Evolutionary conservation across 305 asterid species (phyloP), one percentile per base, ranked within the genome.

Genomic region (Vinca major): DNA sequence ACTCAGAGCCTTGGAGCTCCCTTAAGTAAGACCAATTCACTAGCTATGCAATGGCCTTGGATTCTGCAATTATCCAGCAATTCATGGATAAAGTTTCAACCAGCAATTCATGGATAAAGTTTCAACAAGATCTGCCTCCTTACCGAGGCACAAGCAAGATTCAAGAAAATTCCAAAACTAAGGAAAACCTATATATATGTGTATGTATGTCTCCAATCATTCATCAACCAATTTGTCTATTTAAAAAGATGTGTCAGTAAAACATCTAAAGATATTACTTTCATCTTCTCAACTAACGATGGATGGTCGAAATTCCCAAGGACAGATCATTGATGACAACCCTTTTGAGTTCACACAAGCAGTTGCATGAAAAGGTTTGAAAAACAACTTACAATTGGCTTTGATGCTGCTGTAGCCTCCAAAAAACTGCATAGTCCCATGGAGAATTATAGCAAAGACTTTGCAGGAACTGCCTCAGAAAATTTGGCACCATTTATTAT

Each of bases 361-460:
- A 68, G 12, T 9, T 5, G 43, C 20, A 19, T 39, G 40, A 21
- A 44, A 51, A 6, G 40, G 36, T 16, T 56, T 26, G 19, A 26
- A 37, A 41, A 17, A 40, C 14, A 66, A 78, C 97, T 86, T 86
- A 92, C 98, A 70, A 73, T 72, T 82, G 84, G 57, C 63, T 68
- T 41, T 68, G 77, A 69, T 81, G 86, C 75, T 79, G 76, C 82
- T 85, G 85, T 73, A 82, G 82, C 85, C 83, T 92, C 98, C 98
- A 92, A 81, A 92, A 87, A 68, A 86, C 89, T 44, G 97, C 97
- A 75, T 92, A 90, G 78, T 82, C 86, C 98, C 98, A 90, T 40
- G 86, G 92, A 73, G 97, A 87, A 72, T 85, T 70, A 81, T 77
- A 79, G 86, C 98, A 90, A 73, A 90, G 84, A 65, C 85, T 74